A percentile compares a stretch with the other conserved stretches of the same genome.
Conservation (phyloP, 305 asterid species). For the Fraxinus xanthoxyloides region DNA sequence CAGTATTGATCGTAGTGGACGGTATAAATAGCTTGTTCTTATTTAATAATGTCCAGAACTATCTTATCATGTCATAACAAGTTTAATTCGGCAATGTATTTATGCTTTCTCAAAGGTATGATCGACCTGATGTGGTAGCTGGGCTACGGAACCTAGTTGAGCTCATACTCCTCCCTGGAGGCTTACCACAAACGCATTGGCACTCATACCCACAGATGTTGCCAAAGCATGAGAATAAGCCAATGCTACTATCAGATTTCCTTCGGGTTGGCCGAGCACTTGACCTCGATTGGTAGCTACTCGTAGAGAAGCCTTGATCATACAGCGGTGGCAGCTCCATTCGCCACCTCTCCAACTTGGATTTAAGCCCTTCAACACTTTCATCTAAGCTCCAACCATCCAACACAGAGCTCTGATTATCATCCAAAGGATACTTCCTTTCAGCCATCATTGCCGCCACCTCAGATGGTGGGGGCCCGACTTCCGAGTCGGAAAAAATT, state of each 20-base stretch:
- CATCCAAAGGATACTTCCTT: conserved; percentile 51
- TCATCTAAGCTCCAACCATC: conserved; percentile 93
- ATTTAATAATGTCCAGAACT: not conserved
- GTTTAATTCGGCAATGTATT: not conserved
- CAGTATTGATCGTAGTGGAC: not conserved
- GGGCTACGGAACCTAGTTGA: conserved; percentile 39
- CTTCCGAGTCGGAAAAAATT: conserved; percentile 62
- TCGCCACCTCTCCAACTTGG: conserved; percentile 89
- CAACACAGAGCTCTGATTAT: conserved; percentile 66
- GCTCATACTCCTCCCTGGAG: conserved; percentile 28
- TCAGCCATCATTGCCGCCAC: conserved; percentile 69
- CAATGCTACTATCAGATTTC: conserved; percentile 31
- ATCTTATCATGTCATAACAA: not conserved
- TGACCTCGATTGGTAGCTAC: conserved; percentile 43
- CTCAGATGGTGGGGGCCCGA: conserved; percentile 86
- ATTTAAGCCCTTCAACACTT: conserved; percentile 74
- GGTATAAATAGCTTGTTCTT: not conserved
- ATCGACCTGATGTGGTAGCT: conserved; percentile 22
- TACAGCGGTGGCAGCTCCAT: conserved; percentile 74
- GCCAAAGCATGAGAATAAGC: conserved; percentile 75
- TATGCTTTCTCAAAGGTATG: conserved; percentile 35
- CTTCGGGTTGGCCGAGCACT: conserved; percentile 32
- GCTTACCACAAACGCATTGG: conserved; percentile 80
- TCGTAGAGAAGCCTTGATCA: conserved; percentile 47
- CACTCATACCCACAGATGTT: conserved; percentile 77